These are phyloP conservation scores for Gynostemma pentaphyllum DNA, from an alignment of 306 rosid genomes.

Conservation along the genomic window DNA sequence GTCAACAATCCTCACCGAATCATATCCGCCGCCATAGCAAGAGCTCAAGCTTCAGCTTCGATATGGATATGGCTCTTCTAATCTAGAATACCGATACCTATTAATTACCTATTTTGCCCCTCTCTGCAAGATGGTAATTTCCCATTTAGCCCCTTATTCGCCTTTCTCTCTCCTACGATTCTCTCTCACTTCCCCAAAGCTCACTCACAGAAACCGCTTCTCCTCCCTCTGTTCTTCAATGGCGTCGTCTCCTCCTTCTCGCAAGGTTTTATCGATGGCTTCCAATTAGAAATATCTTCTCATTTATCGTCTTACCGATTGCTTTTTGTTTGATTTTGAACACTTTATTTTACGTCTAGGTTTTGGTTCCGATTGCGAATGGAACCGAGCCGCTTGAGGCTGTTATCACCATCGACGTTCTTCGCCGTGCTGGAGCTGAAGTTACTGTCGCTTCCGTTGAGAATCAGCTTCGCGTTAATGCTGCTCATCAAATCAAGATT, in stretches of 20 bases:
- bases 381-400: constrained; percentile 94
- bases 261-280: not conserved
- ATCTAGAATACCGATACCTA: not conserved
- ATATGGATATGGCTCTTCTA: too few species aligned
- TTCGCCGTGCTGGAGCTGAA: constrained; percentile 85
- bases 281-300: not conserved
- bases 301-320: not conserved
- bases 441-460: constrained; percentile 77
- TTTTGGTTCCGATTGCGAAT: constrained; percentile 75
- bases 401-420: constrained; percentile 64
- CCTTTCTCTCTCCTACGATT: constrained; percentile 10
- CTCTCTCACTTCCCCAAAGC: not conserved
- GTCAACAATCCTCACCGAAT: not conserved
- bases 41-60: not conserved
- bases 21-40: constrained; percentile 9
- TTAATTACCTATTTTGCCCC: constrained; percentile 15
- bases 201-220: constrained; percentile 11
- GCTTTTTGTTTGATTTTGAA: not conserved
- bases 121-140: constrained; percentile 26
- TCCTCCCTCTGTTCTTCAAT: constrained; percentile 24
- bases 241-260: constrained; percentile 34
- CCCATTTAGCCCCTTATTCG: constrained; percentile 15
- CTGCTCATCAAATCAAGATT: constrained; percentile 60
- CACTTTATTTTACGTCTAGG: constrained; percentile 18
- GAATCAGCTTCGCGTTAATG: constrained; percentile 46